phyloP scores from a whole-genome alignment of 345 rosid genomes.

The Populus nigra region DNA sequence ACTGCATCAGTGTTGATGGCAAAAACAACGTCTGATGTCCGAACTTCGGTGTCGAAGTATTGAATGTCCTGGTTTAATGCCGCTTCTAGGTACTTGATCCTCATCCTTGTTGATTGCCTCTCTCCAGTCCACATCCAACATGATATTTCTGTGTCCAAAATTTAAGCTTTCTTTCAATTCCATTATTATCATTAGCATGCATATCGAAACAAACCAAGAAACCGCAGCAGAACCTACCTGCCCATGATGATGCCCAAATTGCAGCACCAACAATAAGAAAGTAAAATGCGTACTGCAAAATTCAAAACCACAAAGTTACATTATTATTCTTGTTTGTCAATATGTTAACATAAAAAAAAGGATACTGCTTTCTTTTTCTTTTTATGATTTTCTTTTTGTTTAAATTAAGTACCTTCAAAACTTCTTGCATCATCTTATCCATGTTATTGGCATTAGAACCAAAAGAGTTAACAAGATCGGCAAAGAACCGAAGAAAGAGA shows the following conservation, averaged over 20 bases:
- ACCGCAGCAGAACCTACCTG: constrained; percentile 48
- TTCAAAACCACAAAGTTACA: background rate
- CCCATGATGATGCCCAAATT: constrained; percentile 99
- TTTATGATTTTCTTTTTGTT: background rate
- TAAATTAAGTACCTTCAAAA: constrained; percentile 58
- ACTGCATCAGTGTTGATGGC: constrained; percentile 94
- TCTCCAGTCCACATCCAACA: constrained; percentile 99
- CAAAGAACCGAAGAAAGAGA: constrained; percentile 89
- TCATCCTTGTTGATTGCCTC: constrained; percentile 96
- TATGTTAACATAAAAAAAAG: background rate
- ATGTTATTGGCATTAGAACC: constrained; percentile 87
- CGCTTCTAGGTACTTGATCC: constrained; percentile 91
- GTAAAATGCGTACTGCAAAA: constrained; percentile 90
- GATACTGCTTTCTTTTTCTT: background rate
- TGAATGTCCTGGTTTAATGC: constrained; percentile 92
- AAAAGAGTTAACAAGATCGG: constrained; percentile 97
- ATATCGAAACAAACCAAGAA: constrained; percentile 4
- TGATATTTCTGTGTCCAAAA: constrained; percentile 68
- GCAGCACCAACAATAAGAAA: constrained; percentile 98
- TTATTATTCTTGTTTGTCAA: background rate
- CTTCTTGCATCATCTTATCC: constrained; percentile 97
- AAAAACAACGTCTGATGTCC: constrained; percentile 87
- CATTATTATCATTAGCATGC: background rate
- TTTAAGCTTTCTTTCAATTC: constrained; percentile 2
- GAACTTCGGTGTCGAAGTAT: constrained; percentile 87